Evolutionary conservation across 371 early-diverging fungal genomes (phyloP), one percentile per base, ranked within the genome.

Genomic region (Mucor plumbeus): DNA sequence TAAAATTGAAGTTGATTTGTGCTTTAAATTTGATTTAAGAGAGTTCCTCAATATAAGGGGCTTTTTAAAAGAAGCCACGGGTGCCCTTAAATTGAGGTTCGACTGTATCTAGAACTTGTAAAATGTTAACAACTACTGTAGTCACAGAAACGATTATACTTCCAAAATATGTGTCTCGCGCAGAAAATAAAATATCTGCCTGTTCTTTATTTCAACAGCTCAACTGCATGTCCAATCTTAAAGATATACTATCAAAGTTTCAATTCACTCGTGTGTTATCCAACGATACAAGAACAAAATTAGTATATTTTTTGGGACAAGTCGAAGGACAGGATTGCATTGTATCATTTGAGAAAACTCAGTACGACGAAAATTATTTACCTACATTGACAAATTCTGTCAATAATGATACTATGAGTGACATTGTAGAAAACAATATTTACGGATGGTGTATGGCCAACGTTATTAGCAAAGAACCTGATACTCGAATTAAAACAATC

Each of bases 361-460:
- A 77, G 48, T 89, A 84, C 65, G 74, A 78, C 14, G 77, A 76
- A 21, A 53, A 70, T 10, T 64, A 62, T 17, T 61, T 89, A 59
- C 69, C 83, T 8, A 62, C 61, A 3, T 63, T 69, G 7, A 70
- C 81, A 8, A 14, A 21, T 5, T 17, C 53, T 4, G 53, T 59
- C 21, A 62, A 60, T 1, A 47, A 67, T 1, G 65, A 72, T 14
- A 54, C 35, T 11, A 59, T 84, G 34, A 26, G 74, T 1, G 68
- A 82, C 43, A 63, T 65, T 0, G 83, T 80, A 0, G 75, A 77
- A 31, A 90, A 90, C 71, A 88, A 88, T 61, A 87, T 90, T 40
- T 90, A 90, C 63, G 74, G 81, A 35, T 88, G 89, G 88, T 83
- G 77, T 41, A 72, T 78, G 40, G 83, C 85, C 5, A 59, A 69